Base-by-base conservation (phyloP, 192 early-diverging fungal species). In the Linnemannia zychae region DNA sequence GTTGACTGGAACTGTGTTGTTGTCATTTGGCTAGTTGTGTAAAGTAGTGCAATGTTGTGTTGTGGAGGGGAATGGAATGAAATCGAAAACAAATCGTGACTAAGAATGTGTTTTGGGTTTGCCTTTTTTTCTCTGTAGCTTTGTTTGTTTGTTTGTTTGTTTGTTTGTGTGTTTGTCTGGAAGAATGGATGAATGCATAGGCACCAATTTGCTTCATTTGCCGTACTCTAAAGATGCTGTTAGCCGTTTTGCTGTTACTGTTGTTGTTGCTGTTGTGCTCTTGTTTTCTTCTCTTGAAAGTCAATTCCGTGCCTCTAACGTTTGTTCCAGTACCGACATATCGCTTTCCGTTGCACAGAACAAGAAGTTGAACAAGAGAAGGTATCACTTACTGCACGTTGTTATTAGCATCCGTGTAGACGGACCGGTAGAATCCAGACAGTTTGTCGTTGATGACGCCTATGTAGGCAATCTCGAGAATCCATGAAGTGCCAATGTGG, bases 1-100 rank as follows among this genome's bases (percentile, higher is more conserved):
- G 96, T 97, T 7, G 97, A 91, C 91, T 99, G 96, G 87, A 99
- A 99, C 82, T 99, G 98, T 15, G 98, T 99, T 16, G 95, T 95
- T 11, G 95, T 97, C 83, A 99, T 89, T 88, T 95, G 92, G 85
- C 92, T 94, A n/a, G n/a, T n/a, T n/a, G n/a, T n/a, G n/a, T n/a
- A n/a, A n/a, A n/a, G n/a, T n/a, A n/a, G n/a, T n/a, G n/a, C n/a
- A n/a, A 67, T 68, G 28, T 28, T 67, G 28, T 72, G 22, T 44
- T 48, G 24, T n/a, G 69, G 5, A 44, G 49, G n/a, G 44, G 70
- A 24, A n/a, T 22, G 28, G 28, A 47, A 22, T 17, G 17, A 48
- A 17, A 48, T 48, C 22, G 33, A 20, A 63, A 31, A 63, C 28
- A 63, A 63, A 31, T 12, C 24, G 31, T 63, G 57, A 63, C 57